Percentiles rank a stretch among this genome's conserved stretches.
Conservation (phyloP, 768 basidiomycete genomes). For the Mycena indigotica region DNA sequence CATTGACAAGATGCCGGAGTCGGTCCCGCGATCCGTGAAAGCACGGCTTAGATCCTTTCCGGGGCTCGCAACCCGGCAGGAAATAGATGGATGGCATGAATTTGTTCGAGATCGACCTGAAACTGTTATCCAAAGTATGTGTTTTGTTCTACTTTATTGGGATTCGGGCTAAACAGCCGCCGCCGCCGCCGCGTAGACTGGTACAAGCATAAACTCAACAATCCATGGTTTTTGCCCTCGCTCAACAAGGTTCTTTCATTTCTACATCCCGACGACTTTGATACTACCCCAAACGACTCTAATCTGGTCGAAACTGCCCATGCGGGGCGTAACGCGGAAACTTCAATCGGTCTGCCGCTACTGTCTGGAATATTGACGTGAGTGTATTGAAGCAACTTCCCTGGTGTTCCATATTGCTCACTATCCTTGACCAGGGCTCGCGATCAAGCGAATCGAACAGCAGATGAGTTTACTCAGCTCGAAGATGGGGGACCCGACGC, state of each 20-base stretch:
- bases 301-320: slow-evolving; percentile 23
- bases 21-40: slow-evolving; percentile 9
- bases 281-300: slow-evolving; percentile 16
- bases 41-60: slow-evolving; percentile 18
- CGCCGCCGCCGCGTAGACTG: slow-evolving; percentile 11
- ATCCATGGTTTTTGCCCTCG: slow-evolving; percentile 21
- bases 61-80: slow-evolving; percentile 7
- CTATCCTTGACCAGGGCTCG: background rate
- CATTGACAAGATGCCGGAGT: slow-evolving; percentile 21
- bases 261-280: slow-evolving; percentile 14
- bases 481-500: background rate
- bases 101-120: slow-evolving; percentile 6
- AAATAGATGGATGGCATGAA: slow-evolving; percentile 23
- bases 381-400: background rate
- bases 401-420: background rate
- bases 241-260: slow-evolving; percentile 19
- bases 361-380: slow-evolving; percentile 9
- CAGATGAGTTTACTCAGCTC: background rate
- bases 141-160: background rate
- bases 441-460: background rate
- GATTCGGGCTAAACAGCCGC: background rate
- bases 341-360: slow-evolving; percentile 11
- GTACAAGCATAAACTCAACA: slow-evolving; percentile 16
- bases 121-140: slow-evolving; percentile 1
- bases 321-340: slow-evolving; percentile 15